Evolutionary conservation across 345 rosid species (phyloP), one percentile per base, ranked within the genome.

Genomic region (Lumnitzera racemosa): DNA sequence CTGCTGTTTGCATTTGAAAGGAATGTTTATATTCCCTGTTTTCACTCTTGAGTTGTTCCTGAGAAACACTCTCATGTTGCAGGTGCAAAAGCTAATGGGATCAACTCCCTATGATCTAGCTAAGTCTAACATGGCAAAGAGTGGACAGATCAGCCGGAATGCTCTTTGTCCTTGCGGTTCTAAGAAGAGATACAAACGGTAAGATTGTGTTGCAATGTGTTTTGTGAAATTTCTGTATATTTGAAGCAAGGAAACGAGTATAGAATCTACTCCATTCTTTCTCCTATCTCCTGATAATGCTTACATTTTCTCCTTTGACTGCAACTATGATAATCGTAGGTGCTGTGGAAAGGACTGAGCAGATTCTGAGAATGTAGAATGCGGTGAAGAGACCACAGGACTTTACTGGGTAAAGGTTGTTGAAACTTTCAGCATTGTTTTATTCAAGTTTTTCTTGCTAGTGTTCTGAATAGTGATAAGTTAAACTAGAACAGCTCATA

Each of bases 91-190:
- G 68, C 65, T 94, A 75, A 80, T 94, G 96, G 95, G 99, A 1
- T 76, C 91, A 29, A 77, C 97, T 2, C 99, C 97, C 2, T 36
- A 84, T 67, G 99, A 94, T 53, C 57, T 90, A 54, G 97, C 97
- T 5, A 81, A 86, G 76, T 83, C 95, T 41, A 94, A 83, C 71
- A 72, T 90, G 74, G 96, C 95, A 13, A 87, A 86, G 74, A 90
- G 96, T 66, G 95, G 96, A 52, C 87, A 86, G 72, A 81, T 94
- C n/a, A 90, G 99, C 79, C 74, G 95, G 63, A 90, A 90, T 75
- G 95, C 97, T 4, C 74, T 71, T 59, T 94, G 99, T 62, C 99
- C 97, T 0, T 94, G 99, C 56, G 97, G 95, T 78, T 94, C 99
- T 59, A 86, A 88, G 84, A 90, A 87, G 81, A 82, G 90, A 87